Percentiles rank a stretch among this genome's conserved stretches.
phyloP scores from a whole-genome alignment of 2,329 filamentous ascomycete genomes.

The Grosmannia clavigera region DNA sequence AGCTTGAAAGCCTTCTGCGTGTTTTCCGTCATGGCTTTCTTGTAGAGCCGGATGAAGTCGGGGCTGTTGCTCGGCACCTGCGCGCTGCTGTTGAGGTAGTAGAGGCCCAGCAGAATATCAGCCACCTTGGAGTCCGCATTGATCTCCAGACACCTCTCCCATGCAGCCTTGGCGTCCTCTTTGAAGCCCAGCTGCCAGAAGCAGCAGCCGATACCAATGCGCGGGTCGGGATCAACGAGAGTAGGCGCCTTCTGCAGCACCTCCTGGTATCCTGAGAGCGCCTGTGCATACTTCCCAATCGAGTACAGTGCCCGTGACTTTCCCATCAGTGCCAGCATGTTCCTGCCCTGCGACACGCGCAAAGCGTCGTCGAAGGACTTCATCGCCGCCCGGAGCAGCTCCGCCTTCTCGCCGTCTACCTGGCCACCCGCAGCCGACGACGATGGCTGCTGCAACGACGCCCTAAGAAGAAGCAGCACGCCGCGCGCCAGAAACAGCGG shows the following conservation, averaged over 20 bases:
- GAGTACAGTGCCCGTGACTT: conserved; percentile 81
- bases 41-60: conserved; percentile 75
- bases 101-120: conserved; percentile 79
- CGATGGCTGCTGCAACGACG: conserved; percentile 68
- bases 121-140: conserved; percentile 76
- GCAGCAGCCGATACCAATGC: conserved; percentile 92
- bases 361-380: conserved; percentile 94
- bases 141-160: conserved; percentile 77
- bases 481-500: conserved; percentile 86
- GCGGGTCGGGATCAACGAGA: conserved; percentile 82
- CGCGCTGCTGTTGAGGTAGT: conserved; percentile 77
- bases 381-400: conserved; percentile 70
- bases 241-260: conserved; percentile 77
- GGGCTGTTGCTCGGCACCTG: conserved; percentile 73
- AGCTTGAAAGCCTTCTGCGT: conserved; percentile 89
- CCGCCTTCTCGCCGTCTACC: conserved; percentile 60
- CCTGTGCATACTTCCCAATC: conserved; percentile 72
- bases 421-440: conserved; percentile 40
- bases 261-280: conserved; percentile 75
- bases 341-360: conserved; percentile 69
- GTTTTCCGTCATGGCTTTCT: conserved; percentile 87
- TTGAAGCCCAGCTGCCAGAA: conserved; percentile 95
- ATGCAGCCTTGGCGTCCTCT: conserved; percentile 79
- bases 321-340: conserved; percentile 85
- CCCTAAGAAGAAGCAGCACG: conserved; percentile 75